phyloP scores from a whole-genome alignment of 345 rosid genomes.

The Linum usitatissimum region DNA sequence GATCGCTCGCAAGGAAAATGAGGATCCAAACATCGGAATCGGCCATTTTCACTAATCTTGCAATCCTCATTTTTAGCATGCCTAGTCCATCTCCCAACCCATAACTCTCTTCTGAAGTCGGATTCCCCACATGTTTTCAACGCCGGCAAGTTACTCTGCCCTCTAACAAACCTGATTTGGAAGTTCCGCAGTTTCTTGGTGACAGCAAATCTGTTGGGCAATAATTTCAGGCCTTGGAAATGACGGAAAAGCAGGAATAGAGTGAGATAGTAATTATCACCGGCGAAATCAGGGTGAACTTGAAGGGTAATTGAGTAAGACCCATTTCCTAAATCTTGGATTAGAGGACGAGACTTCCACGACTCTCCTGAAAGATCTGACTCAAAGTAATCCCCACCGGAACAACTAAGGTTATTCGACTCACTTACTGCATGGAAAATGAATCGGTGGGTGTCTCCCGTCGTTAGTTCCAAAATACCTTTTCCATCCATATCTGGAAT shows the following conservation, averaged over 20 bases:
- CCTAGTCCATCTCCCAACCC: constrained; percentile 93
- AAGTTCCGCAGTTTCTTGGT: constrained; percentile 43
- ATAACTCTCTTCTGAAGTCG: constrained; percentile 51
- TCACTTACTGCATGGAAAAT: constrained; percentile 51
- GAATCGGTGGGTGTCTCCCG: constrained; percentile 58
- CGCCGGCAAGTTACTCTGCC: constrained; percentile 33
- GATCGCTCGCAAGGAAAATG: constrained; percentile 58
- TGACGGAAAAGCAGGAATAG: constrained; percentile 63
- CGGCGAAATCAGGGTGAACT: constrained; percentile 82
- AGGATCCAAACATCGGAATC: constrained; percentile 54
- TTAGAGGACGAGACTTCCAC: constrained; percentile 79
- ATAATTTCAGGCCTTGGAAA: constrained; percentile 61
- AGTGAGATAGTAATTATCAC: constrained; percentile 58
- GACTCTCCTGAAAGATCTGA: constrained; percentile 71
- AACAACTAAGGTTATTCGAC: constrained; percentile 40
- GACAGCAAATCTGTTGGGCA: constrained; percentile 48
- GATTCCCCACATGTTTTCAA: constrained; percentile 38
- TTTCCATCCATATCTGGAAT: constrained; percentile 48
- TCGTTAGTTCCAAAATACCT: constrained; percentile 37
- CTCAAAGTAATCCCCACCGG: constrained; percentile 87
- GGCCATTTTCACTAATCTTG: constrained; percentile 53
- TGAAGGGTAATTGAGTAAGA: constrained; percentile 60
- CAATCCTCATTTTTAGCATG: constrained; percentile 61
- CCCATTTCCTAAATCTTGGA: constrained; percentile 74
- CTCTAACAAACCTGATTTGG: constrained; percentile 32